A percentile compares a stretch with the other conserved stretches of the same genome.
phyloP scores from a whole-genome alignment of 2,329 filamentous ascomycete genomes.

The Fonsecaea monophora region DNA sequence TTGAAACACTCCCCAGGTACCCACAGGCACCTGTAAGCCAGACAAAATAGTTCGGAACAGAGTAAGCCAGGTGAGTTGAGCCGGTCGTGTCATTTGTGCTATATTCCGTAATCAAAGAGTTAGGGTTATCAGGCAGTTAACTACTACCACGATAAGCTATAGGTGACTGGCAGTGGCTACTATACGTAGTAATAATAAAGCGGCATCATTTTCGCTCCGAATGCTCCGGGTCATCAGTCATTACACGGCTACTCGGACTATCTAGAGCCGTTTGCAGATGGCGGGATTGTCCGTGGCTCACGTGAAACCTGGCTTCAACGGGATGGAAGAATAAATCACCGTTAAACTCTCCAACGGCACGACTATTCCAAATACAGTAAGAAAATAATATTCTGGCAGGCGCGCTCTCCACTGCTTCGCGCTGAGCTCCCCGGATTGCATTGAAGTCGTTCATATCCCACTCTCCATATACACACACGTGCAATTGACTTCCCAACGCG shows the following conservation, averaged over 20 bases:
- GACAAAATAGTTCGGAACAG: not conserved
- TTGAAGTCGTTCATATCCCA: not conserved
- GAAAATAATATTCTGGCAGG: conserved; percentile 10
- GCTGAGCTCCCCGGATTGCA: conserved; percentile 1
- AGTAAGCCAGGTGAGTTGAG: not conserved
- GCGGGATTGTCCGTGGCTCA: not conserved
- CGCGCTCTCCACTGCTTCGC: conserved; percentile 8
- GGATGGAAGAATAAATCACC: conserved; percentile 15
- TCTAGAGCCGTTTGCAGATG: not conserved
- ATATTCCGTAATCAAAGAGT: not conserved
- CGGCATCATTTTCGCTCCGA: not conserved
- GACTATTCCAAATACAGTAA: not conserved
- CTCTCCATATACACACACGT: not conserved
- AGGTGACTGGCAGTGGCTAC: not conserved
- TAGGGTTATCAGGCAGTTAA: not conserved
- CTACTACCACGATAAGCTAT: conserved; percentile 14
- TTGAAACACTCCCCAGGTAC: not conserved
- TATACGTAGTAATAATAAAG: not conserved
- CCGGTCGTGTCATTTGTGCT: not conserved
- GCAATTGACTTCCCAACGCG: conserved; percentile 3
- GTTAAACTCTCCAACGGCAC: not conserved
- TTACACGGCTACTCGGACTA: not conserved
- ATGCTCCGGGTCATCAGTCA: conserved; percentile 14
- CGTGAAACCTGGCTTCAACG: not conserved
- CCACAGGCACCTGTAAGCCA: not conserved